phyloP scores from a whole-genome alignment of 2,329 filamentous ascomycete species.

The Aspergillus puulaauensis region DNA sequence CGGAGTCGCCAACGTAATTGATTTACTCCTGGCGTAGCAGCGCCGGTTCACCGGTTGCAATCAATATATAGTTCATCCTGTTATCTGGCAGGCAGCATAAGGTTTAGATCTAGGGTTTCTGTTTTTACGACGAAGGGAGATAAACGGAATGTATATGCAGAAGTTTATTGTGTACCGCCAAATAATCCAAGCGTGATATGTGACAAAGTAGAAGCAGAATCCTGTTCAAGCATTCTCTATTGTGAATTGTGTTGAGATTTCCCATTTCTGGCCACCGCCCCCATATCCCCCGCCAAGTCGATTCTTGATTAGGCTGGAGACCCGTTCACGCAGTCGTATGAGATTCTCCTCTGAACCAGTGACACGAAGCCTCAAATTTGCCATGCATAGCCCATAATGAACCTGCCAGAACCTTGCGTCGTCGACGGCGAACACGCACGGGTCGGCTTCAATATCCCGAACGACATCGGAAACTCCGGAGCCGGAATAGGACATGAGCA shows the following conservation, averaged over 20 bases:
- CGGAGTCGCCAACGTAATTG: too few species aligned
- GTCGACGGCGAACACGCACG: constrained; percentile 72
- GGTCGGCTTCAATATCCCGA: constrained; percentile 78
- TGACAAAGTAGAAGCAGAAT: background rate
- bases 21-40: too few species aligned
- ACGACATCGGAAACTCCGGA: constrained; percentile 70
- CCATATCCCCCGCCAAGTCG: constrained; percentile 86
- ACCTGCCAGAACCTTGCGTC: constrained; percentile 98
- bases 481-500: constrained; percentile 82
- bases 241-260: constrained; percentile 82
- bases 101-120: too few species aligned
- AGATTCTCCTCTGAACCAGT: constrained; percentile 70
- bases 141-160: too few species aligned
- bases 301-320: constrained; percentile 78
- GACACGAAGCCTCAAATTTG: constrained; percentile 80
- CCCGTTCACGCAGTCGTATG: constrained; percentile 70
- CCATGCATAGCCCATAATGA: constrained; percentile 95
- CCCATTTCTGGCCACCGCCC: constrained; percentile 77
- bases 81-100: too few species aligned
- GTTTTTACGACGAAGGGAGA: too few species aligned
- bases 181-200: background rate
- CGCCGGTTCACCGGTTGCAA: too few species aligned
- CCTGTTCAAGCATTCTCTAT: constrained; percentile 46
- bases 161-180: too few species aligned
- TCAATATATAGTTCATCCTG: too few species aligned